Evolutionary conservation across 352 stramenopile species (phyloP).

Genomic region (Phytophthora tubulina): DNA sequence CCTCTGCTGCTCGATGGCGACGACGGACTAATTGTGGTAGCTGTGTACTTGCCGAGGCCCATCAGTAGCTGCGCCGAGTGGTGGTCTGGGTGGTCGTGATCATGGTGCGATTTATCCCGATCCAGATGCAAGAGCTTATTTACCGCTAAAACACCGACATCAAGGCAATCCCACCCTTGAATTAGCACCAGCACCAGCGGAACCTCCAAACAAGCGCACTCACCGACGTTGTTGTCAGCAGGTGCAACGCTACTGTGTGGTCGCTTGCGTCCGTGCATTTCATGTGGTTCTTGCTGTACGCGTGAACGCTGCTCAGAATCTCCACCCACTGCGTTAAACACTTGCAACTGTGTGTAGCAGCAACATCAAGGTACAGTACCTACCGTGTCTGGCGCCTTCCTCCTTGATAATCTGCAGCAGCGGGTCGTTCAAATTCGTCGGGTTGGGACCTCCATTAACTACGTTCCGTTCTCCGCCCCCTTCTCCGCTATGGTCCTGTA

Average conservation of each 20-base stretch:
- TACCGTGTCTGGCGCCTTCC: slow-evolving; percentile 33
- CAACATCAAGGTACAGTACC: not conserved
- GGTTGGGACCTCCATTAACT: slow-evolving; percentile 6
- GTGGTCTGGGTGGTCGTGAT: slow-evolving; percentile 43
- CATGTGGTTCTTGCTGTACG: slow-evolving; percentile 7
- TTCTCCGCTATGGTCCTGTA: slow-evolving; percentile 16
- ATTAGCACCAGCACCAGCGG: slow-evolving; percentile 17
- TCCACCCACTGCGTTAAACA: slow-evolving; percentile 36
- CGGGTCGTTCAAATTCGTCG: slow-evolving; percentile 13
- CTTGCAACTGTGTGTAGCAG: not conserved
- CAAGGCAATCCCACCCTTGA: slow-evolving; percentile 5
- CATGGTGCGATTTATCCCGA: slow-evolving; percentile 13
- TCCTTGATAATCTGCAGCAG: slow-evolving; percentile 40
- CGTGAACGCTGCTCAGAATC: slow-evolving; percentile 39
- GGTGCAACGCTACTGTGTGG: slow-evolving; percentile 38
- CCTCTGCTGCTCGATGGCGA: slow-evolving; percentile 14
- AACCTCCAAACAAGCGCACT: slow-evolving; percentile 5
- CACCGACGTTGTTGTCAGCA: slow-evolving; percentile 29
- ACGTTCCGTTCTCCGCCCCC: slow-evolving; percentile 4
- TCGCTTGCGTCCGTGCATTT: slow-evolving; percentile 29
- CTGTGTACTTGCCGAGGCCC: slow-evolving; percentile 47
- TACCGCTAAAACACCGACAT: slow-evolving; percentile 22
- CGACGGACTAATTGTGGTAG: slow-evolving; percentile 30
- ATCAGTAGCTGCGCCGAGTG: slow-evolving; percentile 71
- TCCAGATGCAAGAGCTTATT: slow-evolving; percentile 46